phyloP scores from a whole-genome alignment of 257 asterid genomes.

The Thymus mandschuricus region DNA sequence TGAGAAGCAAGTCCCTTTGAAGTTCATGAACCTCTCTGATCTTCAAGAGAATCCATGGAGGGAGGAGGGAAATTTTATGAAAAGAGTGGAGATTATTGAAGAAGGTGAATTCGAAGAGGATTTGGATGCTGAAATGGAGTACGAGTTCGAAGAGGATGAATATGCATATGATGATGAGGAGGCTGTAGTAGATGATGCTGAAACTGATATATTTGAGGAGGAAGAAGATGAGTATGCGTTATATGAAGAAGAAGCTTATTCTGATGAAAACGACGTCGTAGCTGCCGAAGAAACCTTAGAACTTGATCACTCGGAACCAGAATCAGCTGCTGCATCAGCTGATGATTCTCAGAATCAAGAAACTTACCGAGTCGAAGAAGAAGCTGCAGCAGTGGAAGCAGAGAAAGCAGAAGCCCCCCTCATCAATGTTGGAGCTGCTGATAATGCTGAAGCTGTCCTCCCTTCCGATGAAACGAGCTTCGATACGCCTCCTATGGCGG shows the following conservation, averaged over 20 bases:
- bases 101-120: slow-evolving; percentile 47
- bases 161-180: slow-evolving; percentile 29
- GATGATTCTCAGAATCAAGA: background rate
- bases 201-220: slow-evolving; percentile 30
- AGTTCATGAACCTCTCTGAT: slow-evolving; percentile 61
- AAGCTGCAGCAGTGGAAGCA: slow-evolving; percentile 26
- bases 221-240: slow-evolving; percentile 13
- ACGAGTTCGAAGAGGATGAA: slow-evolving; percentile 33
- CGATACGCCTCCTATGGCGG: background rate
- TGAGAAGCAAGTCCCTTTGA: slow-evolving; percentile 39
- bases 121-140: slow-evolving; percentile 1
- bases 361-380: slow-evolving; percentile 25
- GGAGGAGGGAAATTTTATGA: slow-evolving; percentile 26
- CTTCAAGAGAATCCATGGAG: slow-evolving; percentile 35
- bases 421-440: slow-evolving; percentile 14
- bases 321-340: slow-evolving; percentile 24
- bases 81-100: slow-evolving; percentile 24
- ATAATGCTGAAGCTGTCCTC: background rate
- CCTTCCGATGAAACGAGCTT: slow-evolving; percentile 8
- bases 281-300: slow-evolving; percentile 30
- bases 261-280: slow-evolving; percentile 25
- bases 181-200: background rate
- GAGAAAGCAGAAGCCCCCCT: background rate
- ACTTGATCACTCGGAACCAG: slow-evolving; percentile 24
- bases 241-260: slow-evolving; percentile 19